A percentile compares a stretch with the other conserved stretches of the same genome.
phyloP scores from a whole-genome alignment of 306 rosid genomes.

The Castanea crenata region DNA sequence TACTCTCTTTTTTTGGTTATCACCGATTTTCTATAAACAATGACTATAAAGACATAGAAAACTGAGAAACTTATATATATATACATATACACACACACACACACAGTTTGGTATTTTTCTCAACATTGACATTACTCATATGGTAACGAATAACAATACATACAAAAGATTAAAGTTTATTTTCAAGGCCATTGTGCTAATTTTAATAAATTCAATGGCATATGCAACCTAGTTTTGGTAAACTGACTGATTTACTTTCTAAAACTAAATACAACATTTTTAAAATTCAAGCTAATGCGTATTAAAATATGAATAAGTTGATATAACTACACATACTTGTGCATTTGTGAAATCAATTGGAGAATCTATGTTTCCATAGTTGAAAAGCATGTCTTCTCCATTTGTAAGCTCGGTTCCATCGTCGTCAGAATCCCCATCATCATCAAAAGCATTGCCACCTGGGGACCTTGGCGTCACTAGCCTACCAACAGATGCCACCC shows the following conservation, averaged over 20 bases:
- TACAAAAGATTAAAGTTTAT: background rate
- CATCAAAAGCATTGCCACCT: slow-evolving; percentile 38
- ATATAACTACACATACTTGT: slow-evolving; percentile 11
- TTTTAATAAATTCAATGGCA: background rate
- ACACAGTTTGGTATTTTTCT: background rate
- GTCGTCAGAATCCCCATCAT: slow-evolving; percentile 62
- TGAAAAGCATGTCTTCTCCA: slow-evolving; percentile 36
- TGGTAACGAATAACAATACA: background rate
- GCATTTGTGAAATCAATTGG: slow-evolving; percentile 33
- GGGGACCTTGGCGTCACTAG: slow-evolving; percentile 56
- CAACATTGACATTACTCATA: background rate
- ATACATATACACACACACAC: too few species aligned
- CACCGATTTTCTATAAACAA: too few species aligned
- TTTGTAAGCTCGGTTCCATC: slow-evolving; percentile 55
- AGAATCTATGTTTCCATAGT: slow-evolving; percentile 31
- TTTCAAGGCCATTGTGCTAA: background rate
- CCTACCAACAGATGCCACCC: slow-evolving; percentile 56
- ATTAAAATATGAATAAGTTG: background rate
- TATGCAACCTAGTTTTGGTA: background rate
- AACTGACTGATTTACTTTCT: slow-evolving; percentile 1
- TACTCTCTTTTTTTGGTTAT: background rate
- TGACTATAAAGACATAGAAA: background rate
- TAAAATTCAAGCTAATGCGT: background rate
- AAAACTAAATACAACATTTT: background rate
- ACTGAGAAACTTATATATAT: background rate